phyloP scores from a whole-genome alignment of 176 grass and related monocot genomes.

The sorghum (Sorghum bicolor) region Sorghum_bicolor_NCBIv3 NC_012873.2:67135001-67135500 shows the following conservation, averaged over 20 bases:
- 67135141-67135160: constrained; percentile 92
- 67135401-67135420: constrained; percentile 10
- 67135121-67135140: constrained; percentile 83
- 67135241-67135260: constrained; percentile 81
- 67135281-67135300: constrained; percentile 60
- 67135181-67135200: constrained; percentile 66
- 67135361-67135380: constrained; percentile 86
- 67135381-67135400: constrained; percentile 77
- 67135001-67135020: constrained; percentile 50
- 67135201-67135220: constrained; percentile 77
- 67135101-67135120: constrained; percentile 70
- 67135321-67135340: constrained; percentile 53
- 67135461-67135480: constrained; percentile 46
- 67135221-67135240: constrained; percentile 60
- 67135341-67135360: constrained; percentile 36
- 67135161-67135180: constrained; percentile 81
- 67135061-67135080: constrained; percentile 87
- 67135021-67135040: background rate
- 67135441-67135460: constrained; percentile 80
- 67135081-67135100: constrained; percentile 75
- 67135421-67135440: constrained; percentile 35
- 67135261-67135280: constrained; percentile 85
- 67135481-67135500: constrained; percentile 33
- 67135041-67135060: constrained; percentile 18
- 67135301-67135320: constrained; percentile 47